Percentiles rank a stretch among this genome's conserved stretches.
These are phyloP conservation scores for Golubevia pallescens DNA, from an alignment of 1,284 basidiomycete genomes.

Conservation along the genomic window DNA sequence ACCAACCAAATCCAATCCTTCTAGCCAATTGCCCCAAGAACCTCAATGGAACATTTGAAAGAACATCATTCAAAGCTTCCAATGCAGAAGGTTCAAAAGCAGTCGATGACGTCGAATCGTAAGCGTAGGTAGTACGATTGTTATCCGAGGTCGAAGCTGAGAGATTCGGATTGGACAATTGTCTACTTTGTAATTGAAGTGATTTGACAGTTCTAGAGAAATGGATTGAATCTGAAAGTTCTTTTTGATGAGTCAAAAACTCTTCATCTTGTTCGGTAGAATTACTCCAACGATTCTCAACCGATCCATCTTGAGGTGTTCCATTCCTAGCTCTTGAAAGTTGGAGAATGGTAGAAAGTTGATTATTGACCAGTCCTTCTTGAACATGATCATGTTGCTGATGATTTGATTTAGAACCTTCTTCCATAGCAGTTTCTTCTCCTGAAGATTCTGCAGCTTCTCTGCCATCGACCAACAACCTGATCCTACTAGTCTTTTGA, in stretches of 20 bases:
- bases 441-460: not conserved
- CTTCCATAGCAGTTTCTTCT: not conserved
- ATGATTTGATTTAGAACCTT: not conserved
- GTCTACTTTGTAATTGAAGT: not conserved
- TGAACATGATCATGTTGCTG: too few relatives aligned
- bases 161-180: not conserved
- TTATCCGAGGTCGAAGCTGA: too few relatives aligned
- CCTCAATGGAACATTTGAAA: not conserved
- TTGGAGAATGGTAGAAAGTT: not conserved
- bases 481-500: not conserved
- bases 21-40: not conserved
- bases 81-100: not conserved
- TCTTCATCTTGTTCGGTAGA: not conserved
- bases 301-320: not conserved
- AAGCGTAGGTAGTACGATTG: not conserved
- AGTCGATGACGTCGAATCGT: not conserved
- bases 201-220: not conserved
- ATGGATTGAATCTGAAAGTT: not conserved
- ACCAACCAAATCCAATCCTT: not conserved
- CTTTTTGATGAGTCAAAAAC: too few relatives aligned
- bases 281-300: not conserved
- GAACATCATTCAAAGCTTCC: not conserved
- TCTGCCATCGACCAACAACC: not conserved
- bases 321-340: not conserved
- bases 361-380: too few relatives aligned